Evolutionary conservation across 2,329 filamentous ascomycete species (phyloP), one percentile per base, ranked within the genome.

Genomic region (Pseudogymnoascus sp.): DNA sequence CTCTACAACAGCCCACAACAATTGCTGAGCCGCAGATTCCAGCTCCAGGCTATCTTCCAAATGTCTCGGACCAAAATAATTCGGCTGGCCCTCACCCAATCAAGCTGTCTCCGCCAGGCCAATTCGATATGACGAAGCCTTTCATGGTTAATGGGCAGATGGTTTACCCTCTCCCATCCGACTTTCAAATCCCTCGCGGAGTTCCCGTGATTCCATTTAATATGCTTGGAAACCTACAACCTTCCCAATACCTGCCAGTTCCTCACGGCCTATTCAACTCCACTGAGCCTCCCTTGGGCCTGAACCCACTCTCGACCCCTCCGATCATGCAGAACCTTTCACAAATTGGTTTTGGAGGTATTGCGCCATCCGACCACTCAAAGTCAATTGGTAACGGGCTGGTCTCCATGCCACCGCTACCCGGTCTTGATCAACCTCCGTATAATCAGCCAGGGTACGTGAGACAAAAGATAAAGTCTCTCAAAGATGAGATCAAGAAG

Each of bases 401-500:
- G 16, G n/a, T 31, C 2, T 10, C n/a, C 11, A 33, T 55, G 4
- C 29, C 45, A 19, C n/a, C 26, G 29, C 29, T 55, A 7, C 45
- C 45, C 1, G 21, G 45, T 19, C 45, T 55, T 19, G 45, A 55
- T 4, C 45, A 55, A 2, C 45, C 26, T 12, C 45, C 45, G 16
- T 55, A 55, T 19, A 55, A 55, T 7, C 26, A 33, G 10, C 45
- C 45, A 7, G 29, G 45, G 8, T 55, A 55, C 19, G 49, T 60
- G 21, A 73, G 64, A 43, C 61, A 21, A 16, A 69, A 72, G 49
- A 65, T 73, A 55, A 63, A 68, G 19, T 60, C 74, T 43, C 77
- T 87, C 61, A 78, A 77, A 41, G 68, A 70, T n/a, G 78, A 78
- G n/a, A 75, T 87, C 64, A 82, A 80, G 68, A 80, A 81, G 63